Base-by-base conservation (phyloP, 2,329 filamentous ascomycete species). In the Fusarium sp. region DNA sequence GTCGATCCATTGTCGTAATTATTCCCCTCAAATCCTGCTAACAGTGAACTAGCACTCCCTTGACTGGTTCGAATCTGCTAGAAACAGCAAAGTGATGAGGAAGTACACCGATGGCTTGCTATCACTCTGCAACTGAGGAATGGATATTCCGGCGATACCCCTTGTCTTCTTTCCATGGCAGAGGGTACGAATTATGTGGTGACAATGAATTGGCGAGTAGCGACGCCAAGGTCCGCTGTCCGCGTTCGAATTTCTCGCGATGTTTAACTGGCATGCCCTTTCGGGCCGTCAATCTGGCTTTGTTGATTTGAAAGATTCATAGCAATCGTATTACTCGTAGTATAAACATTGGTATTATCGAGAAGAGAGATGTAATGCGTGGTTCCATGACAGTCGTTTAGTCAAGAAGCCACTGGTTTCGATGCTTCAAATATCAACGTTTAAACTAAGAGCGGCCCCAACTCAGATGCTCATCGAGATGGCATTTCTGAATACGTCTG, bases 281-380 rank as follows among this genome's bases (percentile, higher is more conserved):
- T 42, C 26, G 26, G 52, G 52, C 38, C 36, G 11, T 32, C 3
- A 3, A 52, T 22, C 11, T 32, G 32, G n/a, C 18, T 4, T 26
- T 52, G 8, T 36, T 38, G 18, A 8, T 15, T 5, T 12, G 13
- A 10, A n/a, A 52, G 6, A 2, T 11, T 26, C 18, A 15, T 26
- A 5, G 6, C 2, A 20, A 20, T 20, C 2, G 18, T 52, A 26
- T 18, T 11, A 36, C 1, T 14, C 0, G 2, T 51, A 36, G 18
- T 15, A 26, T 22, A 12, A 26, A 26, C 3, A 26, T 38, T 7
- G n/a, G 13, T 15, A 17, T 3, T 22, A 1, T 36, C 3, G 18
- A 52, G 24, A 26, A 24, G 17, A 24, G 22, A 52, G 18, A 26
- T 20, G 12, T 36, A 18, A 22, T 1, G 14, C 9, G 30, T 15